Evolutionary conservation across 495 filamentous ascomycete genomes (phyloP), one percentile per base, ranked within the genome.

Genomic region (Penicillium flavigenum): DNA sequence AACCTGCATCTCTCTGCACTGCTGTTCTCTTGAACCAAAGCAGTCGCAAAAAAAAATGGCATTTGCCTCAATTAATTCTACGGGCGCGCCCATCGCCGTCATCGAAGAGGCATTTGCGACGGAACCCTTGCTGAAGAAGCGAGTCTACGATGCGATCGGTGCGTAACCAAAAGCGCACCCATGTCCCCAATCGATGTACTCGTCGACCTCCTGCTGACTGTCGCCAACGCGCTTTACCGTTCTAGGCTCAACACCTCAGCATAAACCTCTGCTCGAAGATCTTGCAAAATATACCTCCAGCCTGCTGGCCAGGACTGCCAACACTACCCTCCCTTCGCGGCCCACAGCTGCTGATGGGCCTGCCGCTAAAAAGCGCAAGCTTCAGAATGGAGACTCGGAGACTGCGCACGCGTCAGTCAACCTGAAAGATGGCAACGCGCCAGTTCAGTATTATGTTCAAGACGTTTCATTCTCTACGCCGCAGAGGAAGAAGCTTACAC

Each of bases 401-500:
- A 39, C 67, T 71, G 59, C 63, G 76, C 68, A 75, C 67, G 64
- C 71, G 62, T 61, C 74, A 67, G 65, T 64, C 72, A 59, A 78
- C 68, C 26, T 79, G 62, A 67, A 78, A 67, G 68, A 54, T 19
- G 34, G 71, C 67, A 64, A 76, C 59, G 58, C 61, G 42, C 59
- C 69, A 32, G 55, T 73, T 54, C 69, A 70, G 54, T 79, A 75
- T 59, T 84, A 86, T 56, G 79, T 91, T 44, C 81, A 84, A 58
- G 88, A 92, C 57, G 80, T 92, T 12, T 90, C 88, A 1, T 81
- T 91, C 36, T 79, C 84, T 4, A 81, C 89, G n/a, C 94, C 94
- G 16, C 88, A 90, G 74, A 81, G 94, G 59, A 98, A 97, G 77
- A 98, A 98, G 77, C 86, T 93, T 64, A 88, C 83, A 42, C 75